These are phyloP conservation scores for Ilex paraguariensis DNA, from an alignment of 305 asterid species.

Conservation along the genomic window DNA sequence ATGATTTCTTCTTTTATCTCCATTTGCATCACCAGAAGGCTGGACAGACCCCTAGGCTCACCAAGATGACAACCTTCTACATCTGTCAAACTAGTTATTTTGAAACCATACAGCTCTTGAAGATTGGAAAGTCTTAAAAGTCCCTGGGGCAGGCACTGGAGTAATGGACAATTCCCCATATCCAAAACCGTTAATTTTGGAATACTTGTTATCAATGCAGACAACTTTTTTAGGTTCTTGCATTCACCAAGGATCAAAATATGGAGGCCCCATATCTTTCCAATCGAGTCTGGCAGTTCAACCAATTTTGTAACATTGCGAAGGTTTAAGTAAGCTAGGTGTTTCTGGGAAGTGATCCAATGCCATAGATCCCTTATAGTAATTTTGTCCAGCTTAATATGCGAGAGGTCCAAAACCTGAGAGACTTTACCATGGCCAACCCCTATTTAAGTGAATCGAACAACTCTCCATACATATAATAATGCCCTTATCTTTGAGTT, in stretches of 20 bases:
- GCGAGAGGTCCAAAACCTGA: constrained; percentile 27
- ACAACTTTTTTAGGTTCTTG: constrained; percentile 10
- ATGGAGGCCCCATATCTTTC: constrained; percentile 8
- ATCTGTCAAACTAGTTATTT: constrained; percentile 3
- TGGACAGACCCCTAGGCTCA: constrained; percentile 9
- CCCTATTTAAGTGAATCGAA: constrained; percentile 16
- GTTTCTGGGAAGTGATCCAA: constrained; percentile 25
- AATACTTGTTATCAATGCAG: constrained; percentile 13
- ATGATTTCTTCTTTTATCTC: constrained; percentile 20
- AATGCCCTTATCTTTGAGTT: constrained; percentile 23
- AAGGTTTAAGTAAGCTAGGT: constrained; percentile 23
- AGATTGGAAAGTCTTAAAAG: constrained; percentile 11
- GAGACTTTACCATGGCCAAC: constrained; percentile 20
- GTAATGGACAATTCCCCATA: constrained; percentile 20
- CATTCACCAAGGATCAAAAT: constrained; percentile 10
- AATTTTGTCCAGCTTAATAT: constrained; percentile 5
- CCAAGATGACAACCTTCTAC: constrained; percentile 14
- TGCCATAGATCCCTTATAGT: constrained; percentile 18
- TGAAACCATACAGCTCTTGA: constrained; percentile 26
- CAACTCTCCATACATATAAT: constrained; percentile 13
- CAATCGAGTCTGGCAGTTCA: constrained; percentile 13
- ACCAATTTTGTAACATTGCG: constrained; percentile 6
- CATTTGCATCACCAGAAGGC: constrained; percentile 20
- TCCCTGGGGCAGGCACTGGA: constrained; percentile 16
- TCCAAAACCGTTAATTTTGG: constrained; percentile 20